A percentile compares a stretch with the other conserved stretches of the same genome.
These are phyloP conservation scores for Tylopilus rubrobrunneus DNA, from an alignment of 768 basidiomycete genomes.

Conservation along the genomic window DNA sequence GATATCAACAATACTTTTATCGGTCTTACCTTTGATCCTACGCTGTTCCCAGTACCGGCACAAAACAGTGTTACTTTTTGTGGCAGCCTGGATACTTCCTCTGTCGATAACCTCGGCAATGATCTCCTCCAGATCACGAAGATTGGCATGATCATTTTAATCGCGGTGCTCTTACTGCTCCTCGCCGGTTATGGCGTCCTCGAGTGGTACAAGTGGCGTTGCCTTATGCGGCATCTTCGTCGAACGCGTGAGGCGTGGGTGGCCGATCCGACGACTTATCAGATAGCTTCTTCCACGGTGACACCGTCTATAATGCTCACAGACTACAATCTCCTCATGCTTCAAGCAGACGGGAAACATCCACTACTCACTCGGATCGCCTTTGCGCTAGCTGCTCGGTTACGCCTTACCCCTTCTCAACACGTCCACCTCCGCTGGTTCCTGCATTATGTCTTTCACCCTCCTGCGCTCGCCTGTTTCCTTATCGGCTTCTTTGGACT, in stretches of 20 bases:
- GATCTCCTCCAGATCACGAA: conserved; percentile 78
- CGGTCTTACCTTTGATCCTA: conserved; percentile 67
- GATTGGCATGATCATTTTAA: conserved; percentile 73
- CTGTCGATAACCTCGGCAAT: conserved; percentile 79
- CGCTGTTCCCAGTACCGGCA: conserved; percentile 72
- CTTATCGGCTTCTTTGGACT: conserved; percentile 91
- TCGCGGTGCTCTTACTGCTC: conserved; percentile 67
- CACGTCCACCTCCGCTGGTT: conserved; percentile 83
- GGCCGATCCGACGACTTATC: conserved; percentile 62
- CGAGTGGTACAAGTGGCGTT: conserved; percentile 89
- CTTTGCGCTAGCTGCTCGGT: conserved; percentile 44
- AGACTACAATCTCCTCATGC: conserved; percentile 76
- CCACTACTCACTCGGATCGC: conserved; percentile 69
- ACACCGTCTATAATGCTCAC: conserved; percentile 57
- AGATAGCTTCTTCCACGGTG: conserved; percentile 25
- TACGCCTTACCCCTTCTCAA: conserved; percentile 57
- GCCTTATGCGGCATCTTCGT: conserved; percentile 59
- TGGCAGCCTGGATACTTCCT: conserved; percentile 68
- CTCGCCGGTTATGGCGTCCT: conserved; percentile 69
- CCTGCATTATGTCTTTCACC: conserved; percentile 85
- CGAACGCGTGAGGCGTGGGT: conserved; percentile 75
- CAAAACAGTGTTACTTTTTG: conserved; percentile 74
- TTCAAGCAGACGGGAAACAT: conserved; percentile 64
- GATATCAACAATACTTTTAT: conserved; percentile 87
- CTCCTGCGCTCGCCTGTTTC: conserved; percentile 86